Base-by-base conservation (phyloP, 2,329 filamentous ascomycete genomes). In the Neopestalotiopsis sp. region DNA sequence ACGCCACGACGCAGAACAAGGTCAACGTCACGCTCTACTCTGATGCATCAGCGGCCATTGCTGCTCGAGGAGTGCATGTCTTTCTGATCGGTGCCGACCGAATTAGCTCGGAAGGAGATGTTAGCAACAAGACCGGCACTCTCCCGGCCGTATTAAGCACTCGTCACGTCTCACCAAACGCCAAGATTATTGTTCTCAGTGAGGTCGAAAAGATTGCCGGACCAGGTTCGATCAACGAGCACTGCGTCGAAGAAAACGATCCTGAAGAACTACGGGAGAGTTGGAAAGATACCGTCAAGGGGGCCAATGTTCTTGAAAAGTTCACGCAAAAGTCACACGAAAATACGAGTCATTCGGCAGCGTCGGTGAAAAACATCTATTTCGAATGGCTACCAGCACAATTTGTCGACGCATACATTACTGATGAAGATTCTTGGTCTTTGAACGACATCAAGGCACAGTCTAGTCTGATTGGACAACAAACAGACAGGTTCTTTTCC, bases 121-220 rank as follows among this genome's bases (percentile, higher is more conserved):
- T 92, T 20, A 89, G 85, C 76, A 93, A 92, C 78, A 93, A 92
- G 77, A 89, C 85, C 0, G 90, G 91, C 0, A 90, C 89, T 1
- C 77, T 92, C 6, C 85, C 89, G 1, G 84, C 87, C 1, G 83
- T 88, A 0, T 80, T 92, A 1, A 83, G 86, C 64, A 85, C 87
- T 7, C 87, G 83, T 66, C 77, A 86, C 64, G 77, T 86, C 3
- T 82, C 84, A 4, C 82, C 84, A 0, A 69, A 69, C 0, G 82
- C 79, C 12, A 85, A 83, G 68, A 80, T 90, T 0, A 76, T 91
- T 2, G 86, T 89, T 0, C 71, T 92, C 4, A 86, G 86, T 59
- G 88, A 90, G 67, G 80, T 84, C 5, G 90, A 91, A 63, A 93
- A 92, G 77, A 84, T 93, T 32, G 85, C 86, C 0, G 79, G 82